Percentiles rank a stretch among this genome's conserved stretches.
These are phyloP conservation scores for Mucor piriformis DNA, from an alignment of 371 early-diverging fungal species.

Conservation along the genomic window DNA sequence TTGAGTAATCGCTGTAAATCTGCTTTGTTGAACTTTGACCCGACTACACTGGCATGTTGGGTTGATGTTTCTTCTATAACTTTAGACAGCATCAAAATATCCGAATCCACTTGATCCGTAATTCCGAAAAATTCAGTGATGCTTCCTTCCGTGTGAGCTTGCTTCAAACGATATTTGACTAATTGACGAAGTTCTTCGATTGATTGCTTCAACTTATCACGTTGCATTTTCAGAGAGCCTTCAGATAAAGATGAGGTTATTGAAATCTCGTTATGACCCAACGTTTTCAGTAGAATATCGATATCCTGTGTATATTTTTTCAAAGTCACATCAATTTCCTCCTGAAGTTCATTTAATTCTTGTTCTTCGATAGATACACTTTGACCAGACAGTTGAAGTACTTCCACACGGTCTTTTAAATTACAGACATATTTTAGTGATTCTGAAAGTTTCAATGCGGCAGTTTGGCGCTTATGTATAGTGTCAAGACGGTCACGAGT, in stretches of 20 bases:
- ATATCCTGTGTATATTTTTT: constrained; percentile 34
- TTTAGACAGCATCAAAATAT: constrained; percentile 32
- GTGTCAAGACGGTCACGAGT: constrained; percentile 40
- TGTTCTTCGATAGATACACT: constrained; percentile 45
- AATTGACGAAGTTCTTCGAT: constrained; percentile 39
- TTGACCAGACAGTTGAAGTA: constrained; percentile 45
- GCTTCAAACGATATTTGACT: constrained; percentile 39
- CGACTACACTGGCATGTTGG: constrained; percentile 36
- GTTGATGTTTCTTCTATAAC: constrained; percentile 41
- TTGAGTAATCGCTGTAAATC: constrained; percentile 53
- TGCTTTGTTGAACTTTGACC: constrained; percentile 43
- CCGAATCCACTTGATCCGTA: constrained; percentile 44
- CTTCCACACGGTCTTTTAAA: constrained; percentile 43
- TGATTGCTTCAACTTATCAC: constrained; percentile 28
- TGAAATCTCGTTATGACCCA: constrained; percentile 3
- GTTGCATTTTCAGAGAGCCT: constrained; percentile 36
- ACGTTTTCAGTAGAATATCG: constrained; percentile 26
- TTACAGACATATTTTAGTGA: constrained; percentile 45
- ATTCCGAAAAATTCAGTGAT: constrained; percentile 48
- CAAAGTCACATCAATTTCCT: constrained; percentile 38
- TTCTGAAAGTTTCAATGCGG: constrained; percentile 40
- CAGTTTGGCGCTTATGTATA: constrained; percentile 37
- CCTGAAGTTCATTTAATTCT: constrained; percentile 41
- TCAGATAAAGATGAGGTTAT: constrained; percentile 30
- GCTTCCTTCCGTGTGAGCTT: constrained; percentile 48